phyloP scores from a whole-genome alignment of 148 eudicot species.

The Nyssa sinensis region DNA sequence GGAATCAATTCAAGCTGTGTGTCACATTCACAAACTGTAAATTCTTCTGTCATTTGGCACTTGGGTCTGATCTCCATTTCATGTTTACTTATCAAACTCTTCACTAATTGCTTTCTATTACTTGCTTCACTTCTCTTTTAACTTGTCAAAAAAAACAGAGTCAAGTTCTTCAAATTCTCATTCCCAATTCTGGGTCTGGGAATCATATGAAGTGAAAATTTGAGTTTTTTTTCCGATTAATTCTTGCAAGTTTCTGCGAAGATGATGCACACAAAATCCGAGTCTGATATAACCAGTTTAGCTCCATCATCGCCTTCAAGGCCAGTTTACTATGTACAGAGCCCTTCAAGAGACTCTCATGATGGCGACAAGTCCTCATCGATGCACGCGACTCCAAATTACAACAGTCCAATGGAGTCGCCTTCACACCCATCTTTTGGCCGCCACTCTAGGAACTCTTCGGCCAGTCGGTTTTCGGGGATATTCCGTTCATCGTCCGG shows the following conservation, averaged over 20 bases:
- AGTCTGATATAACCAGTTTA: conserved; percentile 83
- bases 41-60: neutral
- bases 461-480: conserved; percentile 90
- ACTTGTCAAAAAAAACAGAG: neutral
- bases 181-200: neutral
- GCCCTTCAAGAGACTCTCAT: conserved; percentile 91
- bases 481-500: conserved; percentile 87
- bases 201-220: neutral
- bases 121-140: neutral
- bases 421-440: conserved; percentile 86
- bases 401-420: conserved; percentile 77
- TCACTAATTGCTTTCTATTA: too few relatives aligned
- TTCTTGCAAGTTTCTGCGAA: conserved; percentile 18
- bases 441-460: conserved; percentile 91
- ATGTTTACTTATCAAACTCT: too few relatives aligned
- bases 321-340: conserved; percentile 76
- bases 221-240: neutral
- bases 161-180: neutral
- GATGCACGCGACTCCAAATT: conserved; percentile 72
- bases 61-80: neutral
- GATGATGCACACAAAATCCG: conserved; percentile 81
- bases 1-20: neutral
- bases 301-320: conserved; percentile 92
- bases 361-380: conserved; percentile 88
- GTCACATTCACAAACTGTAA: neutral